A percentile compares a stretch with the other conserved stretches of the same genome.
Evolutionary conservation across 2,329 filamentous ascomycete genomes (phyloP).

Genomic region (Thelonectria olida): DNA sequence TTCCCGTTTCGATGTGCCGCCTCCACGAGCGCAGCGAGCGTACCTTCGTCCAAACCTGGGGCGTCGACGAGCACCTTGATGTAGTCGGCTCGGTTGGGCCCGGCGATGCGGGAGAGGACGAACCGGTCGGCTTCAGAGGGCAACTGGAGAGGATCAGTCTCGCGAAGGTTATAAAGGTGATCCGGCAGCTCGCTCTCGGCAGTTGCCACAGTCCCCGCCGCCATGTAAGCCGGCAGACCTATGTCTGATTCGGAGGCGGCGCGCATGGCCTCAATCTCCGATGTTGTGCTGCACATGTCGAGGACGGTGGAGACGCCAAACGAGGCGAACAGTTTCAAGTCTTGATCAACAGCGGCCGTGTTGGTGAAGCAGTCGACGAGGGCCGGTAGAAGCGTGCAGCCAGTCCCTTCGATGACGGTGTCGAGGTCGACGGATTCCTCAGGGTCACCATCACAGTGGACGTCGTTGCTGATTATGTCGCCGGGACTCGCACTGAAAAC

Average conservation of each 20-base stretch:
- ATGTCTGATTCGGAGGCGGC: background rate
- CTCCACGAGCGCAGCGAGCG: slow-evolving; percentile 33
- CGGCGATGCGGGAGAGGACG: background rate
- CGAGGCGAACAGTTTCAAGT: slow-evolving; percentile 1
- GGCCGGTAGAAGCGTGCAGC: slow-evolving; percentile 23
- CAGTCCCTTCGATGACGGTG: slow-evolving; percentile 47
- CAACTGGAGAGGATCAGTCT: background rate
- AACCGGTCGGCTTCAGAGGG: slow-evolving; percentile 11
- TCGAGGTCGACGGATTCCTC: background rate
- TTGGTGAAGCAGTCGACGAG: slow-evolving; percentile 28
- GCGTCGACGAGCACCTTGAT: slow-evolving; percentile 39
- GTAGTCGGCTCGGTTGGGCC: slow-evolving; percentile 33
- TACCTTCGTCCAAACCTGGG: slow-evolving; percentile 33
- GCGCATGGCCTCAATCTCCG: slow-evolving; percentile 21
- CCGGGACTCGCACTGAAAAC: background rate
- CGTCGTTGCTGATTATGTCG: background rate
- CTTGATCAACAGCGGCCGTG: background rate
- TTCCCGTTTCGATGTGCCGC: slow-evolving; percentile 36
- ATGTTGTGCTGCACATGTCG: slow-evolving; percentile 21
- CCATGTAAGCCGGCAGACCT: slow-evolving; percentile 19
- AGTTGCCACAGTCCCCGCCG: slow-evolving; percentile 16
- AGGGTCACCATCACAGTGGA: background rate
- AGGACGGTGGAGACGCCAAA: slow-evolving; percentile 26
- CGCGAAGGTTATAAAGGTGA: background rate
- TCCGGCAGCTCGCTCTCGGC: background rate